Evolutionary conservation across 1,284 basidiomycete genomes (phyloP).

Genomic region (Austroboletus niveus): DNA sequence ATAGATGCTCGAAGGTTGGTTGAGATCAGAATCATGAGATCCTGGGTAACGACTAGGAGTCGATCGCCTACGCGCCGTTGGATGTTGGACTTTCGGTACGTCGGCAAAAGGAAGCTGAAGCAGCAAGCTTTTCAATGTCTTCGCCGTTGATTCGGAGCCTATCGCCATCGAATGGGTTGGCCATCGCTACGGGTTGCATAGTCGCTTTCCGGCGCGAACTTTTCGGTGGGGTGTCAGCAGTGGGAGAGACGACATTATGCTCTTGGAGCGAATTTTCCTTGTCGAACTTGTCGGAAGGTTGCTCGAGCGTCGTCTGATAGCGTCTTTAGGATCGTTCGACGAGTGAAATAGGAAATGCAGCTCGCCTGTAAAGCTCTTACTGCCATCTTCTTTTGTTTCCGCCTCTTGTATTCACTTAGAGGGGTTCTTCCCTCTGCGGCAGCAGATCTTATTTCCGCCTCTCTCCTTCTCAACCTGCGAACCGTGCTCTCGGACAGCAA

Average conservation of each 20-base stretch:
- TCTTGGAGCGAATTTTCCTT: background rate
- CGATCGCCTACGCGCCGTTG: background rate
- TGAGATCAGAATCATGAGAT: too few relatives aligned
- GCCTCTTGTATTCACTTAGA: slow-evolving; percentile 23
- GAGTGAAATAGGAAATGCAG: background rate
- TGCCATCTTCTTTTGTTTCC: slow-evolving; percentile 20
- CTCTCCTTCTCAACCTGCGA: slow-evolving; percentile 26
- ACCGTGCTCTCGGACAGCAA: slow-evolving; percentile 26
- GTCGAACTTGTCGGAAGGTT: background rate
- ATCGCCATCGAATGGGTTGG: background rate
- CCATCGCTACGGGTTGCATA: background rate
- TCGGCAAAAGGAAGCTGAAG: slow-evolving; percentile 10
- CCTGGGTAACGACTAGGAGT: too few relatives aligned
- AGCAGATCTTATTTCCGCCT: slow-evolving; percentile 19
- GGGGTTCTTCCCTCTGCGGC: slow-evolving; percentile 23
- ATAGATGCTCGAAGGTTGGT: background rate
- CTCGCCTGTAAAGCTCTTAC: slow-evolving; percentile 15
- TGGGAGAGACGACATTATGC: background rate
- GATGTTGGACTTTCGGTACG: background rate
- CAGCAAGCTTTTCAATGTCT: slow-evolving; percentile 17
- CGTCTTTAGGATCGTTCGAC: background rate
- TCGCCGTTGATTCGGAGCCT: slow-evolving; percentile 9
- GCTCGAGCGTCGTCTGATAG: slow-evolving; percentile 1
- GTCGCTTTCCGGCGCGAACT: background rate
- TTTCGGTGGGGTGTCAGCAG: background rate